These are phyloP conservation scores for Hanseniaspora meyeri DNA, from an alignment of 805 yeast genomes.

Conservation along the genomic window DNA sequence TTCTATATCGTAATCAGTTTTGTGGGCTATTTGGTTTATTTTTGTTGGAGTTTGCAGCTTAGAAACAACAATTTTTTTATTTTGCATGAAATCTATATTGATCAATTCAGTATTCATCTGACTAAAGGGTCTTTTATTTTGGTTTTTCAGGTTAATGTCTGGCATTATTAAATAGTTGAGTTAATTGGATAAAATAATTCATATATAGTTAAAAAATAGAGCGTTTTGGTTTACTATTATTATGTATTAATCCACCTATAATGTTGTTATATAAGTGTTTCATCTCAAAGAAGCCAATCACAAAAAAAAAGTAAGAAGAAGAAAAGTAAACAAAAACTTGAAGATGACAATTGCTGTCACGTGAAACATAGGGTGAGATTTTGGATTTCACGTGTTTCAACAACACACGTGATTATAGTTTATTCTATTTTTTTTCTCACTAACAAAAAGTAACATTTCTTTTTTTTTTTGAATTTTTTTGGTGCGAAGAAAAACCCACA, in stretches of 20 bases:
- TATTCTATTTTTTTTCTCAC: too few relatives aligned
- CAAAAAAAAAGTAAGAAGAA: background rate
- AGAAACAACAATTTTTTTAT: slow-evolving; percentile 6
- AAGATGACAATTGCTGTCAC: too few relatives aligned
- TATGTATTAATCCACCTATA: too few relatives aligned
- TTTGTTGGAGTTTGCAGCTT: slow-evolving; percentile 8
- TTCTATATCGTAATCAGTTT: background rate
- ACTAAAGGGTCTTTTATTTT: background rate
- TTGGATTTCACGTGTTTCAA: too few relatives aligned
- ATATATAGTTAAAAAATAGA: background rate
- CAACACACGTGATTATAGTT: too few relatives aligned
- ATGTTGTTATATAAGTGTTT: too few relatives aligned
- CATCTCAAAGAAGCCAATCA: too few relatives aligned
- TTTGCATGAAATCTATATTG: background rate
- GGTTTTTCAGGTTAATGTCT: background rate
- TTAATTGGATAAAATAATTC: background rate
- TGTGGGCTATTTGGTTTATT: background rate
- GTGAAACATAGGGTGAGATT: too few relatives aligned
- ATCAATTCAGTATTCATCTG: background rate
- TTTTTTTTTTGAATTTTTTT: too few relatives aligned
- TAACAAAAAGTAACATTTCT: background rate
- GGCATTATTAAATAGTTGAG: background rate
- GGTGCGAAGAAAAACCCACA: background rate
- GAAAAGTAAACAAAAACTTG: background rate
- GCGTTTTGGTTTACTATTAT: too few relatives aligned